These are phyloP conservation scores for Boletellus sp. DNA, from an alignment of 768 basidiomycete species.

Conservation along the genomic window DNA sequence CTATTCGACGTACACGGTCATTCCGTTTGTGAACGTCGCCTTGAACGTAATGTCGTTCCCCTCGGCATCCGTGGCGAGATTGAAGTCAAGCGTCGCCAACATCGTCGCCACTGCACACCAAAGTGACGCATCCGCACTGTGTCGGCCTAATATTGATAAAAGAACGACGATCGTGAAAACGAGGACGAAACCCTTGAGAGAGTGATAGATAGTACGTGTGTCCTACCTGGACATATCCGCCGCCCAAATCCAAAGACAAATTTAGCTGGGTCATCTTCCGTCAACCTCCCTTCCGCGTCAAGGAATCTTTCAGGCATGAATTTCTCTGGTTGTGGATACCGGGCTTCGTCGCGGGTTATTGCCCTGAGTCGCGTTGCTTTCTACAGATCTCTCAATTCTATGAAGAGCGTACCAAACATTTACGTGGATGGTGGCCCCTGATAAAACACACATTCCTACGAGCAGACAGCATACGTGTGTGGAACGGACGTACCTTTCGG, in stretches of 20 bases:
- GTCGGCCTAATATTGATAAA: too few species aligned
- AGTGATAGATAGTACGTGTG: too few species aligned
- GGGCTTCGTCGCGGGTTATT: slow-evolving; percentile 7
- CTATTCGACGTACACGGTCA: neutral
- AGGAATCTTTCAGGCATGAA: slow-evolving; percentile 14
- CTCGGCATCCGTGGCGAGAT: neutral
- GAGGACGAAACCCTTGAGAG: too few species aligned
- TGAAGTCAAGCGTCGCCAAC: neutral
- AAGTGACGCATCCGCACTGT: neutral
- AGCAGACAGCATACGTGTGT: neutral
- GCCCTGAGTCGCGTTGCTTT: neutral
- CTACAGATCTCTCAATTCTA: too few species aligned
- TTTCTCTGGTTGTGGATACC: slow-evolving; percentile 2
- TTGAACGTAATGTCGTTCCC: neutral
- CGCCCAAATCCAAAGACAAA: slow-evolving; percentile 6
- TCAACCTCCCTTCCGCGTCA: neutral
- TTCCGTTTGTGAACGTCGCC: neutral
- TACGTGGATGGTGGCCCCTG: neutral
- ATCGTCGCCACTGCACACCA: neutral
- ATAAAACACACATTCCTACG: too few species aligned
- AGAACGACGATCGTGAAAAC: too few species aligned
- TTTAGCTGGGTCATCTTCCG: neutral
- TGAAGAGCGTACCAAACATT: neutral
- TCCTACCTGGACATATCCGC: neutral
- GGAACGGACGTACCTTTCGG: neutral